Evolutionary conservation across 306 rosid species (phyloP).

Genomic region (Trifolium repens): DNA sequence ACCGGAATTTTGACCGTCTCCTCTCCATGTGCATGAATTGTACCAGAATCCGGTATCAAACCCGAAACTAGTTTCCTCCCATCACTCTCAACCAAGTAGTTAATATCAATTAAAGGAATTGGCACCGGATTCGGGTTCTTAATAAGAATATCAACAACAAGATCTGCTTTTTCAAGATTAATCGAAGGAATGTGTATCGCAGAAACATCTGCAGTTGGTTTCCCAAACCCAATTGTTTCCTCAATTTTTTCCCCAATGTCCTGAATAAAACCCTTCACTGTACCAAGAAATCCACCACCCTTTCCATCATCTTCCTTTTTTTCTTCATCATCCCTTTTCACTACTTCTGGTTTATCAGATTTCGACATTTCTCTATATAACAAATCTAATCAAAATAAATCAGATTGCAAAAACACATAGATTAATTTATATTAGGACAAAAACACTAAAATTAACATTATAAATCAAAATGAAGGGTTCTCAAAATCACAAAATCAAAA

Average conservation of each 20-base stretch:
- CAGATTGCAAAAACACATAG: background rate
- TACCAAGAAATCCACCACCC: conserved; percentile 69
- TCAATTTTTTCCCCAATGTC: conserved; percentile 87
- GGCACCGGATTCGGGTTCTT: conserved; percentile 86
- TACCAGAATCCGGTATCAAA: conserved; percentile 83
- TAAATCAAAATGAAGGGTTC: conserved; percentile 9
- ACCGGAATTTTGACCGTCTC: conserved; percentile 75
- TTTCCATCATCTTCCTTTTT: conserved; percentile 53
- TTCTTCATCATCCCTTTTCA: conserved; percentile 54
- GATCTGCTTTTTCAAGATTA: conserved; percentile 65
- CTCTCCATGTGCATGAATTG: conserved; percentile 77
- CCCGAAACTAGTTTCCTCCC: conserved; percentile 84
- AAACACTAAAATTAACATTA: background rate
- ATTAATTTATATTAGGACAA: background rate
- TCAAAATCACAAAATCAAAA: conserved; percentile 12
- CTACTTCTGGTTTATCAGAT: conserved; percentile 53
- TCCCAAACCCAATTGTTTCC: conserved; percentile 72
- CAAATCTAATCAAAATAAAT: conserved; percentile 24
- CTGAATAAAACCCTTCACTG: conserved; percentile 74
- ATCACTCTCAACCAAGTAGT: conserved; percentile 75
- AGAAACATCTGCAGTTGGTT: conserved; percentile 78
- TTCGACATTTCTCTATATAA: conserved; percentile 55
- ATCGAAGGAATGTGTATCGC: conserved; percentile 68
- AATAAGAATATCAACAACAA: conserved; percentile 73
- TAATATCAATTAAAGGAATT: conserved; percentile 74